Evolutionary conservation across 1,139 yeast species (phyloP), one percentile per base, ranked within the genome.

Genomic region (Geotrichum reessii): DNA sequence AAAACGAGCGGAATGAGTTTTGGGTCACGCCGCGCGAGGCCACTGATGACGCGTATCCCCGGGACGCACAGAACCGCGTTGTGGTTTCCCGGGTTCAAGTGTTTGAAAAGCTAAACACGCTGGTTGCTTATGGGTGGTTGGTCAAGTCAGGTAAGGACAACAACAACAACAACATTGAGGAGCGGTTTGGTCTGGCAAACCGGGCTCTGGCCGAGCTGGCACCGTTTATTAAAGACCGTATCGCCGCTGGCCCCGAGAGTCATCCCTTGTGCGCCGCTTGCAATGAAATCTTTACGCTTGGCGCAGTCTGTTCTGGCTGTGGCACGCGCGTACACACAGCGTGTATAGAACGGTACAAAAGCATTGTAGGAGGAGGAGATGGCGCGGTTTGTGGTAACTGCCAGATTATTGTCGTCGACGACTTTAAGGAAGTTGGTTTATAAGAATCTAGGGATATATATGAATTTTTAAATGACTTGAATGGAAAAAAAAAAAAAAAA

Each of bases 241-340:
- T 81, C 2, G 67, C 71, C 0, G 61, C 67, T 4, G 69, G 70
- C 4, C 71, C 71, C 37, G 85, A 83, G 1, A 73, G 77, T 27
- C 66, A 84, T 1, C 69, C 76, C 6, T 44, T 67, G 11, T 86
- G 92, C 65, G 63, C 65, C 28, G 83, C 81, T 21, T 86, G 91
- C 69, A 71, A 74, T n/a, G 82, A 79, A 42, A 71, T 84, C 14
- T 81, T 83, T 6, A 84, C 88, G 0, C 62, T 78, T 53, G 91
- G 91, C 0, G 64, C 72, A 4, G 73, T 73, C 47, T 78, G 82
- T 64, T 62, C 67, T 0, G 50, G 51, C 11, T 56, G 59, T 28
- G 53, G 48, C 11, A 58, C 1, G 67, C 64, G 0, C 78, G 84
- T 62, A 65, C 69, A 27, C 66, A 71, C 3, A 66, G 80, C 24